Conservation (phyloP, 1,139 yeast genomes). For the Geotrichum reessii region DNA sequence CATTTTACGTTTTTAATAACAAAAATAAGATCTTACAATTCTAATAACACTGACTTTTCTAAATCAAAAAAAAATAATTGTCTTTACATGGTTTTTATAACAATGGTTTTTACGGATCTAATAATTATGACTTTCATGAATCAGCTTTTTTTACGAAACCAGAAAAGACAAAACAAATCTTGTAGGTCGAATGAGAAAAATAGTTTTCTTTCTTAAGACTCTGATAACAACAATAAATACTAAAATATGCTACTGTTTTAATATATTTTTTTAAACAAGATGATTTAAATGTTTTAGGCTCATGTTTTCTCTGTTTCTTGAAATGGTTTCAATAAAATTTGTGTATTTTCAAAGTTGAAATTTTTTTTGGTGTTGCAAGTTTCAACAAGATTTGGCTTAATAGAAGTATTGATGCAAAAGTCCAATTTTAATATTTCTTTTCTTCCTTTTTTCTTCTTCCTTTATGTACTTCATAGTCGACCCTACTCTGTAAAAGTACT, state of each 20-base stretch:
- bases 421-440: neutral
- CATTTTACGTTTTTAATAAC: constrained; percentile 16
- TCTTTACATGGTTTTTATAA: too few species aligned
- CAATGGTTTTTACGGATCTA: constrained; percentile 20
- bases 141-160: constrained; percentile 9
- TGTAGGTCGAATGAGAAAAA: too few species aligned
- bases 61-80: neutral
- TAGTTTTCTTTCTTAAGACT: neutral
- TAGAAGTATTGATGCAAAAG: neutral
- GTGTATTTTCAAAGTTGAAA: neutral
- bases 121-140: too few species aligned
- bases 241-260: neutral
- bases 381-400: neutral
- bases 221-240: neutral
- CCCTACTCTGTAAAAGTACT: neutral
- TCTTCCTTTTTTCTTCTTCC: neutral
- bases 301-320: neutral
- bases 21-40: neutral
- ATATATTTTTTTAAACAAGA: neutral
- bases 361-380: neutral
- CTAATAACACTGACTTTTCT: neutral
- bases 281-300: neutral
- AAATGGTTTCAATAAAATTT: neutral
- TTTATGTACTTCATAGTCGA: too few species aligned
- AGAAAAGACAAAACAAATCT: constrained; percentile 15